Evolutionary conservation across 441 rosid genomes (phyloP), one percentile per base, ranked within the genome.

Genomic region (Breynia disticha): DNA sequence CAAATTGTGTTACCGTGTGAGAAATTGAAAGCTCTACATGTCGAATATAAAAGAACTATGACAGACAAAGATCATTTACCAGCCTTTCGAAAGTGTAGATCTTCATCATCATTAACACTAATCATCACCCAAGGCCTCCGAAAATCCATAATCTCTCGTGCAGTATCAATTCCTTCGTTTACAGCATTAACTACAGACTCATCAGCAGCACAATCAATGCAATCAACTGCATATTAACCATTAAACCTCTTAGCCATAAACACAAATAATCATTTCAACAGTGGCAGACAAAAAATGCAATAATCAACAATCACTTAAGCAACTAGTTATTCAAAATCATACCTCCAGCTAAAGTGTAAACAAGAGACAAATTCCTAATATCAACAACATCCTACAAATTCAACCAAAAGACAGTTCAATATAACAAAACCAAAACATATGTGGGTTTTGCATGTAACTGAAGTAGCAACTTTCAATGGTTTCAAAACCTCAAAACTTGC

Each of bases 271-370:
- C 63, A 41, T 28, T 10, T 14, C 15, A 16, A 20, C 19, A 24
- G 3, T 39, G 5, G 15, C 43, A 10, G 15, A 39, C 11, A 24
- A 24, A 24, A 24, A 24, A 24, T 24, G 4, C 7, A 24, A 24
- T 2, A 7, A 24, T 7, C 4, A 24, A 24, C 7, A 24, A 24
- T 3, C 32, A 24, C 32, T 24, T 39, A 13, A 8, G 11, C 11
- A 14, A 13, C 15, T 10, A 39, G 12, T 8, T 13, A n/a, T 32
- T 19, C 22, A 55, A 57, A 47, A 46, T 8, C 15, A 60, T 42
- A 73, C 88, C 88, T 73, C 88, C 88, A 22, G 85, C 83, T 18
- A 82, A 65, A 61, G 88, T 75, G 74, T 79, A 82, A 60, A 82
- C 77, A 49, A 82, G 71, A 57, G 88, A 82, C 14, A 82, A 78